Evolutionary conservation across 2,329 filamentous ascomycete species (phyloP), one percentile per base, ranked within the genome.

Genomic region (Trematosphaeria pertusa): DNA sequence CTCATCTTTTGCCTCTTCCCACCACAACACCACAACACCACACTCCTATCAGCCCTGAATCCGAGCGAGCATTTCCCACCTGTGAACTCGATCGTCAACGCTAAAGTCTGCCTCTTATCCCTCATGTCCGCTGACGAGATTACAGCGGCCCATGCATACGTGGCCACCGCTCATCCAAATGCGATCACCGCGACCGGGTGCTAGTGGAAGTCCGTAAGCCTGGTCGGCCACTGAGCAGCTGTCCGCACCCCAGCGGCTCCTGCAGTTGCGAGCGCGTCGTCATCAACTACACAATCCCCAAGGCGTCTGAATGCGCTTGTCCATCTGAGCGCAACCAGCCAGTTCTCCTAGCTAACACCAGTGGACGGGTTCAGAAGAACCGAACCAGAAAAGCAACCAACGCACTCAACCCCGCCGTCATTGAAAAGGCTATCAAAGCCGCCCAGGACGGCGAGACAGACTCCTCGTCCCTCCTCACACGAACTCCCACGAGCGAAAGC

Each of bases 161-260:
- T 62, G 87, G 87, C 46, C 87, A 90, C 70, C 84, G 87, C 60
- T 89, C 87, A 21, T 88, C 87, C 41, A 88, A 87, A 76, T 90
- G 87, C 70, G 85, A 81, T 37, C 87, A 90, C 50, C 78, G 80
- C 54, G 86, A 88, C 59, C 82, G 87, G 48, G 74, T 88, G 24
- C 84, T 89, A 78, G 77, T 88, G 3, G 84, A 85, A 17, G 87
- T 90, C 12, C 82, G 86, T 52, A 89, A 89, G 62, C 87, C 87
- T 12, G 87, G 87, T 14, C 80, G 87, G 38, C 87, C 87, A 7
- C 72, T 89, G 43, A 88, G 85, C 67, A 80, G 81, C 43, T 89
- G 87, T 61, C 86, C 87, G 43, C 87, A 89, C 59, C 81, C 84
- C 5, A 77, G 79, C 21, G 83, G 82, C 39, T 81, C 81, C 31